Conservation (phyloP, 352 stramenopile species). For the Pythium coloratum region DNA sequence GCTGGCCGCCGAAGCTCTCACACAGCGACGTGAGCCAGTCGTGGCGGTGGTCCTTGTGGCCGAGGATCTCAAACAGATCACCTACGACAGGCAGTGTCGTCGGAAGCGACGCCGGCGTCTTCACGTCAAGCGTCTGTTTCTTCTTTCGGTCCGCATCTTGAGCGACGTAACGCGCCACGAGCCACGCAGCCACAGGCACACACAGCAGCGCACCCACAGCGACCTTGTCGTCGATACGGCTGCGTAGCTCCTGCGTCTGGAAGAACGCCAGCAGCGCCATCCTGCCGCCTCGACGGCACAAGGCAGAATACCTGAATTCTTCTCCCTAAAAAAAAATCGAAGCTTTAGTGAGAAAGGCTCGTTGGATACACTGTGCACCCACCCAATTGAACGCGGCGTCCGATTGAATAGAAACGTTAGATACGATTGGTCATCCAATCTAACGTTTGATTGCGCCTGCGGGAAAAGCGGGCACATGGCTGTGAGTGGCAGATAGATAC, state of each 20-base stretch:
- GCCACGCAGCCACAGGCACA: slow-evolving; percentile 3
- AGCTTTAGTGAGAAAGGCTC: not conserved
- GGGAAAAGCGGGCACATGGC: not conserved
- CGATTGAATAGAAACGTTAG: slow-evolving; percentile 16
- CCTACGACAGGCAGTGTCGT: not conserved
- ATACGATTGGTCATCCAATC: slow-evolving; percentile 6
- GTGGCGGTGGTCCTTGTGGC: not conserved
- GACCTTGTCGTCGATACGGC: slow-evolving; percentile 2
- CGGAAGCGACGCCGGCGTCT: slow-evolving; percentile 1
- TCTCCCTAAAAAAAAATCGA: not conserved
- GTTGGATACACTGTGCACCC: not conserved
- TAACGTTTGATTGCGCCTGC: slow-evolving; percentile 19
- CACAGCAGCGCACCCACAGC: slow-evolving; percentile 6
- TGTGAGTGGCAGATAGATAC: slow-evolving; percentile 4
- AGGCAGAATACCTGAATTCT: not conserved
- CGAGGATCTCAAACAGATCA: not conserved
- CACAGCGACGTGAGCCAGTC: not conserved
- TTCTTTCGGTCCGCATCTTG: not conserved
- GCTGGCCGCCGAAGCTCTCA: not conserved
- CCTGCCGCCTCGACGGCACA: not conserved
- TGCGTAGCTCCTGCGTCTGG: not conserved
- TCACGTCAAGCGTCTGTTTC: not conserved
- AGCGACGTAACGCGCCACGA: not conserved
- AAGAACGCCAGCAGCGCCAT: slow-evolving; percentile 7
- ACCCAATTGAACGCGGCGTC: not conserved